phyloP scores from a whole-genome alignment of 176 grass and related monocot genomes.

The Miscanthus lutarioriparius region DNA sequence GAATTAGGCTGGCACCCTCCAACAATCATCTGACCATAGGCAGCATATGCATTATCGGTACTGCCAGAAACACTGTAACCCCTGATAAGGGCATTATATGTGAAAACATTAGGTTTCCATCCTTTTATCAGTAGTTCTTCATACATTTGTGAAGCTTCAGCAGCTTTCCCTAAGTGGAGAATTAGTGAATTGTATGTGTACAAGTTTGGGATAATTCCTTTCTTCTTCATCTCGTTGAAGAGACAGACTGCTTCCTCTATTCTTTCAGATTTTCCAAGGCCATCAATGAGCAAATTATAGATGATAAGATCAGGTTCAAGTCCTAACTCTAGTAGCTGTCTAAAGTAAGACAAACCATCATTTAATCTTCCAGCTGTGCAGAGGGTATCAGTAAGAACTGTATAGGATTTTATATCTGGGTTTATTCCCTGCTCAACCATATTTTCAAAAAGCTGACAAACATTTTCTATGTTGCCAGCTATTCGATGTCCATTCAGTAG shows the following conservation, averaged over 20 bases:
- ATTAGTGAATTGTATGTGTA: conserved; percentile 95
- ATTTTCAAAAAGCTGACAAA: conserved; percentile 60
- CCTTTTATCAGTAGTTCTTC: conserved; percentile 78
- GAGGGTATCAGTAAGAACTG: conserved; percentile 64
- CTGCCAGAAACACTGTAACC: conserved; percentile 65
- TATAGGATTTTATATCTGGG: conserved; percentile 92
- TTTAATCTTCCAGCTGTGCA: conserved; percentile 60
- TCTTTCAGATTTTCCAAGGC: conserved; percentile 70
- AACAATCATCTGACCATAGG: conserved; percentile 78
- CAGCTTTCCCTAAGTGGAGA: conserved; percentile 67
- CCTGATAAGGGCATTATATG: conserved; percentile 88
- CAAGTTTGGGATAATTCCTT: conserved; percentile 71
- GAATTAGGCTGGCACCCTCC: conserved; percentile 76
- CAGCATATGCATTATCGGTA: conserved; percentile 66
- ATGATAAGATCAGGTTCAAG: conserved; percentile 79
- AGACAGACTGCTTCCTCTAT: conserved; percentile 64
- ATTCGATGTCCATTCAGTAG: conserved; percentile 73
- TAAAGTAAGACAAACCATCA: conserved; percentile 69
- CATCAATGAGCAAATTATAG: conserved; percentile 90
- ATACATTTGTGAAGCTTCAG: conserved; percentile 80
- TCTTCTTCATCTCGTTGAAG: conserved; percentile 74
- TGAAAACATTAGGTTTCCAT: conserved; percentile 84
- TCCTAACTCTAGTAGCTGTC: conserved; percentile 51
- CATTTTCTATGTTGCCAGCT: conserved; percentile 63
- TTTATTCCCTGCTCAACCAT: conserved; percentile 78